These are phyloP conservation scores for Astrephomene gubernaculifera DNA, from an alignment of 139 green algal genomes.

Conservation along the genomic window DNA sequence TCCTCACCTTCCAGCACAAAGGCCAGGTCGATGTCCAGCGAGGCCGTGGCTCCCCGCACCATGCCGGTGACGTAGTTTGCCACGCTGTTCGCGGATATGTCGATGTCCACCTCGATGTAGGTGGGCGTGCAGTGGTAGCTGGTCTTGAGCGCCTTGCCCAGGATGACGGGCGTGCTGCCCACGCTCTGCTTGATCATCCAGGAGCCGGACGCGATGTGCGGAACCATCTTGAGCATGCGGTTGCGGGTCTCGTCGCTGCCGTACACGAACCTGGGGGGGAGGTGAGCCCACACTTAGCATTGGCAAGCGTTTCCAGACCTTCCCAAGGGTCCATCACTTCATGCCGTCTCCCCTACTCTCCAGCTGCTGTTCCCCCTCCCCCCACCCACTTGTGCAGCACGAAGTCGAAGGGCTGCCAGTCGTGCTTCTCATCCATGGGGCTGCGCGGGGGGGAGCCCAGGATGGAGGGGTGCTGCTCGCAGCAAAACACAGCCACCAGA, in stretches of 20 bases:
- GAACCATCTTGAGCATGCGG: constrained; percentile 65
- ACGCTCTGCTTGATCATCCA: constrained; percentile 66
- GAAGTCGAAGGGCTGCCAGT: constrained; percentile 61
- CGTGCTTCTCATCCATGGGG: constrained; percentile 52
- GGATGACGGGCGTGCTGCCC: constrained; percentile 60
- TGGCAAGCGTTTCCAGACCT: no score
- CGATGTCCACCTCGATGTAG: constrained; percentile 52
- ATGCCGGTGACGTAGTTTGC: constrained; percentile 59
- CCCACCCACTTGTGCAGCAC: constrained; percentile 49
- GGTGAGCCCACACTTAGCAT: no score
- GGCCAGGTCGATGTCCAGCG: constrained; percentile 57
- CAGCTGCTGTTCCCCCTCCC: no score
- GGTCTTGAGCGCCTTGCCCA: constrained; percentile 57
- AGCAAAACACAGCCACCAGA: constrained; percentile 30
- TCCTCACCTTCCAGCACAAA: constrained; percentile 58
- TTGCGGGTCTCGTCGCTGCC: constrained; percentile 50
- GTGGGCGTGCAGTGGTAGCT: constrained; percentile 46
- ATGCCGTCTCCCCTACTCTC: no score
- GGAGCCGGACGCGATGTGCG: constrained; percentile 51
- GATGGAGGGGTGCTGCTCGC: constrained; percentile 36
- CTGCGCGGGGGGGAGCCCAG: constrained; percentile 17
- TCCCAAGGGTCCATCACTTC: no score
- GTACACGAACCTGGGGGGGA: constrained; percentile 50
- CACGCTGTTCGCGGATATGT: constrained; percentile 59
- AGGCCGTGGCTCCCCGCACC: constrained; percentile 52